Evolutionary conservation across 1,284 basidiomycete species (phyloP).

Genomic region (Cutaneotrichosporon spelunceum): DNA sequence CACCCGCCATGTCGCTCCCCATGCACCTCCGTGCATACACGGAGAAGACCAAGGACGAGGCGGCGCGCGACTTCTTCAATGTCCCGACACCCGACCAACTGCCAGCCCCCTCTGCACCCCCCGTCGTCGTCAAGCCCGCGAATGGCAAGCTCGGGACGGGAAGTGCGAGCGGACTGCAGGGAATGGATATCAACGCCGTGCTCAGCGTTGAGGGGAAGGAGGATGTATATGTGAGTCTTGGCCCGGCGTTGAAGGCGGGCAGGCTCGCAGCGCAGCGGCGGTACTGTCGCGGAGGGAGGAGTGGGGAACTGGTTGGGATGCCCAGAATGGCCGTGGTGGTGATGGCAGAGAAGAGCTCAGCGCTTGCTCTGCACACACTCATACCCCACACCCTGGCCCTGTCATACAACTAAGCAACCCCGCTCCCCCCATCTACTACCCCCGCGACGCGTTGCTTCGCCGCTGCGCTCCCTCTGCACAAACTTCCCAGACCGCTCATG

Average conservation of each 20-base stretch:
- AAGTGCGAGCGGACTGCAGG: constrained; percentile 39
- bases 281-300: too few relatives aligned
- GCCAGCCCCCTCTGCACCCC: constrained; percentile 35
- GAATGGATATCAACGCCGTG: constrained; percentile 87
- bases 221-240: constrained; percentile 80
- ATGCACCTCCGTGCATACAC: constrained; percentile 78
- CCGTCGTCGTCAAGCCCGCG: constrained; percentile 34
- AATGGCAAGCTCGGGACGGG: constrained; percentile 9
- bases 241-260: not conserved
- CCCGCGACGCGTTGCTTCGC: not conserved
- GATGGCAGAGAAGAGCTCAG: too few relatives aligned
- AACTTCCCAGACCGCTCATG: not conserved
- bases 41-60: constrained; percentile 81
- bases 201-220: constrained; percentile 78
- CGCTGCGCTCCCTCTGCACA: not conserved
- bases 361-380: too few relatives aligned
- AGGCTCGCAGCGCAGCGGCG: too few relatives aligned
- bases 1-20: constrained; percentile 53
- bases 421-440: too few relatives aligned
- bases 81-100: constrained; percentile 57
- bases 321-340: too few relatives aligned
- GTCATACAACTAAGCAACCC: too few relatives aligned
- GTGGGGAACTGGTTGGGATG: too few relatives aligned
- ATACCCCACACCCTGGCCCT: too few relatives aligned
- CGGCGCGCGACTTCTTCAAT: constrained; percentile 78